A percentile compares a stretch with the other conserved stretches of the same genome.
These are phyloP conservation scores for Selaginella moellendorffii DNA, from an alignment of 75 land plant genomes.

Conservation along the genomic window DNA sequence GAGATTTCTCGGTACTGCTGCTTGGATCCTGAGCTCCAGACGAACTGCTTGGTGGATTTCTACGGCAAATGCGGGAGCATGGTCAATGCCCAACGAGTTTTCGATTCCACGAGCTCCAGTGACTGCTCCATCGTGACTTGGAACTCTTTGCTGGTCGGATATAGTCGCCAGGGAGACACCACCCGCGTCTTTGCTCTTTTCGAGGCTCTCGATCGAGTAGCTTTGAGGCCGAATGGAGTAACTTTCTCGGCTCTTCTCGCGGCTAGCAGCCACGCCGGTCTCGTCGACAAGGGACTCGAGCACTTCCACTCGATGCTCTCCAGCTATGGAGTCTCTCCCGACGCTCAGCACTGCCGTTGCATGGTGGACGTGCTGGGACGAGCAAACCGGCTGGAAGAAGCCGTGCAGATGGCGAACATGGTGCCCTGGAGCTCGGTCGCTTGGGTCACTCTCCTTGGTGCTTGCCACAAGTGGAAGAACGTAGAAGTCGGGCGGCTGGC, in stretches of 20 bases:
- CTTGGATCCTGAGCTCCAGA: too few species aligned
- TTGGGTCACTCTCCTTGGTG: constrained; percentile 31
- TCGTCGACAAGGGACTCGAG: constrained; percentile 4
- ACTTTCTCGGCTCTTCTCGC: neutral
- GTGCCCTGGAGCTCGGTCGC: constrained; percentile 35
- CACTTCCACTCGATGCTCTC: constrained; percentile 4
- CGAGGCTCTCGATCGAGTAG: too few species aligned
- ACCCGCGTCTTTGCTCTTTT: too few species aligned
- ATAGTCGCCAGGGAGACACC: too few species aligned
- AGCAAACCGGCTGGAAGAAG: constrained; percentile 29
- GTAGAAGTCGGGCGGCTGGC: constrained; percentile 25
- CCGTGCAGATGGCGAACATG: constrained; percentile 15
- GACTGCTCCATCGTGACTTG: too few species aligned
- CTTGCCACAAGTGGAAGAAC: constrained; percentile 30
- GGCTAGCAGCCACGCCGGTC: constrained; percentile 10
- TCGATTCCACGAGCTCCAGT: too few species aligned
- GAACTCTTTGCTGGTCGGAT: too few species aligned
- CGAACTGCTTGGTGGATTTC: too few species aligned
- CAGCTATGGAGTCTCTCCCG: constrained; percentile 13
- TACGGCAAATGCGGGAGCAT: too few species aligned
- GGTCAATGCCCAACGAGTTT: too few species aligned
- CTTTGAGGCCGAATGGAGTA: too few species aligned
- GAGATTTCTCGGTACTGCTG: too few species aligned
- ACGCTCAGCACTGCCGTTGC: constrained; percentile 31
- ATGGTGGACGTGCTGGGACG: constrained; percentile 38